Percentiles rank a stretch among this genome's conserved stretches.
Evolutionary conservation across 352 stramenopile species (phyloP).

Genomic region (Phytophthora podocarpi): DNA sequence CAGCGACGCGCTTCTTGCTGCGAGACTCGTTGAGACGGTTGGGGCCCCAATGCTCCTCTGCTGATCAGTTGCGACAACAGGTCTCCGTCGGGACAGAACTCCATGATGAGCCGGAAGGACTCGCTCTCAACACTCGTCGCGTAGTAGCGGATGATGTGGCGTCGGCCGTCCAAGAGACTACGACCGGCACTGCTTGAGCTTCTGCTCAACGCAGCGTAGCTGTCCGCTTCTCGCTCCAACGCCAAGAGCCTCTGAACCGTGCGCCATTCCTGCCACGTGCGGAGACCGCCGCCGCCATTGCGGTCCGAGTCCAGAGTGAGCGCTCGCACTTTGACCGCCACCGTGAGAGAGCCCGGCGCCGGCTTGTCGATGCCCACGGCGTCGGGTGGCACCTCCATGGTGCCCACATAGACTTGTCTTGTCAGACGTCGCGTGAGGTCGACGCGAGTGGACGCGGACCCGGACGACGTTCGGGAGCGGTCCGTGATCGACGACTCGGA

Average conservation of each 20-base stretch:
- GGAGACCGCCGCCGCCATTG: constrained; percentile 36
- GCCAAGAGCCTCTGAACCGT: constrained; percentile 38
- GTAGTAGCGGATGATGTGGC: constrained; percentile 53
- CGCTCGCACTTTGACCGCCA: constrained; percentile 42
- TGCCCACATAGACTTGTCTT: constrained; percentile 38
- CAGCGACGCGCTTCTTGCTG: constrained; percentile 48
- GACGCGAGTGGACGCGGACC: constrained; percentile 25
- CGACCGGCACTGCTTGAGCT: background rate
- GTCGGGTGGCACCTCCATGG: constrained; percentile 24
- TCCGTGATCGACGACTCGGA: constrained; percentile 23
- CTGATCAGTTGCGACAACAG: constrained; percentile 48
- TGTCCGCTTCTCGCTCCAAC: constrained; percentile 28
- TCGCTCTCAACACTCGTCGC: constrained; percentile 50
- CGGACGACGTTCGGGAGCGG: constrained; percentile 22
- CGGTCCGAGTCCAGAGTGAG: constrained; percentile 42
- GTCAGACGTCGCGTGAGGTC: constrained; percentile 34
- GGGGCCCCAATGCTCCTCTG: constrained; percentile 13
- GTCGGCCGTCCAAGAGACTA: constrained; percentile 34
- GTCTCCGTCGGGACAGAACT: constrained; percentile 59
- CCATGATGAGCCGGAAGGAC: constrained; percentile 60
- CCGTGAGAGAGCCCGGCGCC: constrained; percentile 7
- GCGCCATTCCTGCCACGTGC: constrained; percentile 47
- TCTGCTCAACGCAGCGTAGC: constrained; percentile 7
- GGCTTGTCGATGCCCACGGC: constrained; percentile 18
- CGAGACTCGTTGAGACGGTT: constrained; percentile 22